Evolutionary conservation across 2,329 filamentous ascomycete species (phyloP).

Genomic region (Blastomyces parvus): DNA sequence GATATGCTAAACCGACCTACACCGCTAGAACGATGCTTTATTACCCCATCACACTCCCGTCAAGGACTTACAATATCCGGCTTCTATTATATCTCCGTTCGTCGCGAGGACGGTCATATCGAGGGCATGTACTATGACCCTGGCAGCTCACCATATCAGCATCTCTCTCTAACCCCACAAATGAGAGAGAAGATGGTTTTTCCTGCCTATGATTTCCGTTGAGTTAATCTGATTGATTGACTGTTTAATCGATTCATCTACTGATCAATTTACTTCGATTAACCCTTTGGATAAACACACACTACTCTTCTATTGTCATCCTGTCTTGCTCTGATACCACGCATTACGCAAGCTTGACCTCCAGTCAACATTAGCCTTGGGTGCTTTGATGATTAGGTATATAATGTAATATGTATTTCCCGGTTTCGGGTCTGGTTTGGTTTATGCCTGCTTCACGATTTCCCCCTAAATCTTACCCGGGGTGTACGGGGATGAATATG

Average conservation of each 20-base stretch:
- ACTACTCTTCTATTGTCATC: neutral
- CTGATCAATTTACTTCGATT: neutral
- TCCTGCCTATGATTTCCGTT: slow-evolving; percentile 37
- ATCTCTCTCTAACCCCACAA: slow-evolving; percentile 36
- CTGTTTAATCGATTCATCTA: neutral
- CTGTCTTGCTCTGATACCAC: neutral
- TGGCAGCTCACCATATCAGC: slow-evolving; percentile 42
- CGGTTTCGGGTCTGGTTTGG: neutral
- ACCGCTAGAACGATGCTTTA: slow-evolving; percentile 38
- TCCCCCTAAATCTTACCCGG: neutral
- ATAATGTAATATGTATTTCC: neutral
- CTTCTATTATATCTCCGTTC: slow-evolving; percentile 43
- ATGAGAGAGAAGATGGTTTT: slow-evolving; percentile 31
- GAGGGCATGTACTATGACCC: slow-evolving; percentile 44
- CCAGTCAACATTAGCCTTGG: neutral
- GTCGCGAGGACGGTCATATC: slow-evolving; percentile 37
- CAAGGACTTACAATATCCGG: slow-evolving; percentile 43
- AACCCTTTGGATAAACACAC: neutral
- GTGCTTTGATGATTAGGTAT: neutral
- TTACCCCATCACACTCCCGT: slow-evolving; percentile 38
- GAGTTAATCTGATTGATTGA: slow-evolving; percentile 7
- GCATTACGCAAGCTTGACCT: neutral
- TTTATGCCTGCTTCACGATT: neutral
- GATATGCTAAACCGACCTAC: neutral
- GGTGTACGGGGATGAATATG: neutral